Base-by-base conservation (phyloP, 352 stramenopile genomes). In the Nothophytophthora sp. region DNA sequence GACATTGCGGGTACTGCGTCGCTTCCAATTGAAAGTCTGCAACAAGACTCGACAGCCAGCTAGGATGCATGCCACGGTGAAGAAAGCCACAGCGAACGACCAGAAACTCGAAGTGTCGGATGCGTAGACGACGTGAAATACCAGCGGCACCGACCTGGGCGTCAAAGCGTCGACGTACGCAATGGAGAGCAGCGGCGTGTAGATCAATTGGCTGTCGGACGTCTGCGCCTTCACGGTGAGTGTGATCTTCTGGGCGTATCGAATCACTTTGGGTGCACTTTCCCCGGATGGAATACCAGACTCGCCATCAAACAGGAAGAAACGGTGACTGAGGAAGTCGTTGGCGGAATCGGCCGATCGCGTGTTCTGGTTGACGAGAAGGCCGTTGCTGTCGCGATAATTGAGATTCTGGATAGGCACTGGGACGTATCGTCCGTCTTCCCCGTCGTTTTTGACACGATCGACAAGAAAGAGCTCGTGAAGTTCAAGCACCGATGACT, bases 381-480 rank as follows among this genome's bases (percentile, higher is more conserved):
- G 45, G n/a, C 69, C 61, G 37, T 76, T 73, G 24, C 68, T 70
- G 48, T 95, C 77, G 1, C 63, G 62, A 48, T 96, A 88, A 52
- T 96, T 96, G 1, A 84, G 55, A 49, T 94, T 94, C 39, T 88
- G 71, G 15, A 98, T 76, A 1, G 93, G 91, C 37, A 98, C 70
- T 0, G 92, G 84, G 28, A 96, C 73, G 12, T 94, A 81, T 23
- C 72, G 85, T 4, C 50, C 59, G 7, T 81, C 54, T n/a, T 79
- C 60, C 18, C 51, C 53, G 34, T 78, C 67, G 7, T 12, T 47
- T 34, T 80, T 81, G n/a, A 72, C 77, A 20, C 76, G 57, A 55
- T 98, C 92, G 13, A 98, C 68, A 16, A 98, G 55, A 55, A 88
- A 98, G 1, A 97, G 61, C 50, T 98, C 94, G 63, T 98, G 92